Conservation (phyloP, 148 eudicot genomes). For the Linanthus parryae region DNA sequence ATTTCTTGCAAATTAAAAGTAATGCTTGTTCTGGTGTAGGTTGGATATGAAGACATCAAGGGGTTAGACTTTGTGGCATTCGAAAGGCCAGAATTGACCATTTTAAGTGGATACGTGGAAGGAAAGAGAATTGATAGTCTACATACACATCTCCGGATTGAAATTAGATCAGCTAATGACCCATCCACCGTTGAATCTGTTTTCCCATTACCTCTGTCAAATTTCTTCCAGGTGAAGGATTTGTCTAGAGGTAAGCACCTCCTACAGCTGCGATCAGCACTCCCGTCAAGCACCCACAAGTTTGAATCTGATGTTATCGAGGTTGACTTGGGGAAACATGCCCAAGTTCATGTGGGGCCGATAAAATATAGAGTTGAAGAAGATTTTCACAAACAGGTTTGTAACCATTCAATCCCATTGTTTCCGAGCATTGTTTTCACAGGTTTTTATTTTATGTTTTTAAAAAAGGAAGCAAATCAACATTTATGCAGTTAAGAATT, state of each 20-base stretch:
- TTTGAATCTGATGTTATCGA: conserved; percentile 80
- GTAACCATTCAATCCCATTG: no score
- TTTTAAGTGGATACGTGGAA: conserved; percentile 80
- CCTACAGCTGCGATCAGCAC: conserved; percentile 65
- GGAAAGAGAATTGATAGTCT: conserved; percentile 56
- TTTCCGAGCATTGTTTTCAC: no score
- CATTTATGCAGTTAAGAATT: no score
- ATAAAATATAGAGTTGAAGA: conserved; percentile 60
- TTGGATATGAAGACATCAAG: conserved; percentile 67
- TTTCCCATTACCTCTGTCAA: conserved; percentile 82
- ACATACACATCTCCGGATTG: conserved; percentile 72
- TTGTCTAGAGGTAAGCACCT: conserved; percentile 79
- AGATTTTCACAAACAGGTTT: conserved; percentile 74
- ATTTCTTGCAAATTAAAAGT: background rate
- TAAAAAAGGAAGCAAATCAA: no score
- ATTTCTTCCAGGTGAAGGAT: conserved; percentile 88
- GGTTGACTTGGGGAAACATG: conserved; percentile 68
- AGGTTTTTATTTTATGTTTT: no score
- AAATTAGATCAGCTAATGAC: conserved; percentile 69
- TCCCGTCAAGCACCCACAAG: conserved; percentile 52
- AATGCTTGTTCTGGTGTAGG: conserved; percentile 29
- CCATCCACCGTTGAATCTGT: conserved; percentile 66
- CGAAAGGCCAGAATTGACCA: conserved; percentile 78
- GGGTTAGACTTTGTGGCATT: conserved; percentile 75
- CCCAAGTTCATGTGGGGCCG: conserved; percentile 73